Evolutionary conservation across 768 basidiomycete genomes (phyloP).

Genomic region (Mycena maculata): DNA sequence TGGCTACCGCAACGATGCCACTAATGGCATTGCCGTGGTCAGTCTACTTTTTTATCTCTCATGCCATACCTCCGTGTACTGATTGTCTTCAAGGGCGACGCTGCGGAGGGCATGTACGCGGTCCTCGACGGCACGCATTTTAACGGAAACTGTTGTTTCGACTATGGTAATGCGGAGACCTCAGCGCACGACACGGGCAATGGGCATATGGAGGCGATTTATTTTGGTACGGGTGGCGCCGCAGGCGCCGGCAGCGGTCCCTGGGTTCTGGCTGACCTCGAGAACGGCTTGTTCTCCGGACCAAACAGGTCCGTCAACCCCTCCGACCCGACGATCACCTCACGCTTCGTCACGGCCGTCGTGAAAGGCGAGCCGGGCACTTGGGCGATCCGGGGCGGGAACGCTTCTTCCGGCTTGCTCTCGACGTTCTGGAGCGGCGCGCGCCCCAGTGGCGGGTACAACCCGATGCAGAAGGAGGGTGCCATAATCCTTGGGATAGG

Average conservation of each 20-base stretch:
- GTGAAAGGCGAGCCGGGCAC: no score
- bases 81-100: conserved; percentile 14
- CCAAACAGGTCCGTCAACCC: background rate
- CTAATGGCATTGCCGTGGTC: conserved; percentile 14
- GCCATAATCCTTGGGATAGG: conserved; percentile 4
- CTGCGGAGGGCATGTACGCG: conserved; percentile 10
- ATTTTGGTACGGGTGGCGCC: background rate
- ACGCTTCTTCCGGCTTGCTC: no score
- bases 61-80: conserved; percentile 8
- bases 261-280: conserved; percentile 6
- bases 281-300: background rate
- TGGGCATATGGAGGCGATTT: conserved; percentile 14
- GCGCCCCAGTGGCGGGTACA: conserved; percentile 8
- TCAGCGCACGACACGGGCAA: no score
- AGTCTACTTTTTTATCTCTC: background rate
- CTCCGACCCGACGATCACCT: background rate
- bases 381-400: no score
- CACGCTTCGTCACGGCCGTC: conserved; percentile 4
- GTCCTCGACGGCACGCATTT: no score
- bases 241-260: conserved; percentile 8
- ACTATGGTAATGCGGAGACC: no score
- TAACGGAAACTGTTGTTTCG: no score
- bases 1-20: conserved; percentile 10
- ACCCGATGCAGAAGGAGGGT: conserved; percentile 3
- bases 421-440: background rate